A percentile compares a stretch with the other conserved stretches of the same genome.
Conservation (phyloP, 2,329 filamentous ascomycete species). For the Fusarium sp. region DNA sequence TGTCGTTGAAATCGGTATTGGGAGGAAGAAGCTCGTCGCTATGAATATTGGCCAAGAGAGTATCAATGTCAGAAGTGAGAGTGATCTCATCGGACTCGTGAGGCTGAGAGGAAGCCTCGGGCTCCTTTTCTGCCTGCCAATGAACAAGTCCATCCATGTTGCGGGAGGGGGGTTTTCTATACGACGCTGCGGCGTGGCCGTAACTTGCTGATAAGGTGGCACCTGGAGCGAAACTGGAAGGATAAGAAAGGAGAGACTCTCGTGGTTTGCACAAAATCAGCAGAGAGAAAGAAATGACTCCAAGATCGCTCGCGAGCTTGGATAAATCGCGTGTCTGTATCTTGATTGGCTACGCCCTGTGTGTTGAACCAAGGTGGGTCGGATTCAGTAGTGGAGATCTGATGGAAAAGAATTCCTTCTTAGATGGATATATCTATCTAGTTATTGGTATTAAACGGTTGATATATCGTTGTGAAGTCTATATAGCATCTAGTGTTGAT, state of each 20-base stretch:
- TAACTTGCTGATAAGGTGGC: background rate
- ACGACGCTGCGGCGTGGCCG: background rate
- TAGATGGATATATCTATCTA: background rate
- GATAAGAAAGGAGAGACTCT: background rate
- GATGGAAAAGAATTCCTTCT: background rate
- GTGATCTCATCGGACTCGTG: background rate
- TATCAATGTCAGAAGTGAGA: background rate
- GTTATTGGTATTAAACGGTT: too few relatives aligned
- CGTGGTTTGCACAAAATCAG: background rate
- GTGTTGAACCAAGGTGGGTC: background rate
- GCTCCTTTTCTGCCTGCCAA: background rate
- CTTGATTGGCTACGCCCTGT: constrained; percentile 1
- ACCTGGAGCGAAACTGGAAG: background rate
- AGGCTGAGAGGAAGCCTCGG: background rate
- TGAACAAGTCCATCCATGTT: background rate
- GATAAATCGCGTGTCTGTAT: background rate
- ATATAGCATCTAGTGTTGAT: background rate
- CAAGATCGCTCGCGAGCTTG: background rate
- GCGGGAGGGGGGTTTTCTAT: background rate
- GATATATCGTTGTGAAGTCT: background rate
- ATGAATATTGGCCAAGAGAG: background rate
- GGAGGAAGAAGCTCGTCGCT: background rate
- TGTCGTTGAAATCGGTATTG: background rate
- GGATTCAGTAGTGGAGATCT: background rate
- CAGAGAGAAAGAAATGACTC: background rate